phyloP scores from a whole-genome alignment of 495 filamentous ascomycete species.

The Talaromyces nanjingensis region DNA sequence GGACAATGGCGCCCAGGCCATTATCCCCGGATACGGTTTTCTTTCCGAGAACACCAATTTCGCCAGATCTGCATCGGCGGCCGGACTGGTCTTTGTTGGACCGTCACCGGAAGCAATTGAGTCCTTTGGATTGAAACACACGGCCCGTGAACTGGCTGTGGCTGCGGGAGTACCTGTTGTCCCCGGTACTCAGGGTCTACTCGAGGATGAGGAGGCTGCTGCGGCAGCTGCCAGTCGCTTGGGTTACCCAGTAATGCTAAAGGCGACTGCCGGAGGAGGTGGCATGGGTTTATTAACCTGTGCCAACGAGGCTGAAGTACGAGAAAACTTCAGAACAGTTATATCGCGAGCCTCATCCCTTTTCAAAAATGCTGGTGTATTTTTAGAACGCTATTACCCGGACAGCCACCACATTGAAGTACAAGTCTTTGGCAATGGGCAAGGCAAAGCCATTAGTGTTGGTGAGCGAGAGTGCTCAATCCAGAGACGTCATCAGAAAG shows the following conservation, averaged over 20 bases:
- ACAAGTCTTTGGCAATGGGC: conserved; percentile 39
- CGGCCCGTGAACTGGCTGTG: conserved; percentile 42
- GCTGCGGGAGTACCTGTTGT: conserved; percentile 48
- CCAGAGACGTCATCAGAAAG: conserved; percentile 47
- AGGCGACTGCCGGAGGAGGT: conserved; percentile 52
- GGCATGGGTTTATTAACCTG: conserved; percentile 49
- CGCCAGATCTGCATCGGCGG: conserved; percentile 34
- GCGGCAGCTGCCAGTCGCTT: conserved; percentile 32
- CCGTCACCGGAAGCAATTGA: conserved; percentile 47
- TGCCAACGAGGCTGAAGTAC: conserved; percentile 26
- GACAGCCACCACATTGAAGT: conserved; percentile 40
- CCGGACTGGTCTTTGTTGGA: conserved; percentile 49
- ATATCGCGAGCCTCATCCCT: conserved; percentile 28
- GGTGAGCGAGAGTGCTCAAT: conserved; percentile 43
- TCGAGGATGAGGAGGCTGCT: conserved; percentile 39
- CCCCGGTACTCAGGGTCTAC: conserved; percentile 42
- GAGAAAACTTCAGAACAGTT: conserved; percentile 22
- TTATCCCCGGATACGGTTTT: conserved; percentile 54
- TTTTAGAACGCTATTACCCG: conserved; percentile 38
- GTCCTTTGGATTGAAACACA: conserved; percentile 52
- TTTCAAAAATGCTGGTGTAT: conserved; percentile 40
- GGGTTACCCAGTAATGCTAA: conserved; percentile 52
- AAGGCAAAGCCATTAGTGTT: conserved; percentile 32
- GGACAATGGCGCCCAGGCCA: conserved; percentile 32
- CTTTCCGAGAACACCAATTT: conserved; percentile 54